Percentiles rank a stretch among this genome's conserved stretches.
These are phyloP conservation scores for Fagopyrum tataricum DNA, from an alignment of 148 eudicot genomes.

Conservation along the genomic window DNA sequence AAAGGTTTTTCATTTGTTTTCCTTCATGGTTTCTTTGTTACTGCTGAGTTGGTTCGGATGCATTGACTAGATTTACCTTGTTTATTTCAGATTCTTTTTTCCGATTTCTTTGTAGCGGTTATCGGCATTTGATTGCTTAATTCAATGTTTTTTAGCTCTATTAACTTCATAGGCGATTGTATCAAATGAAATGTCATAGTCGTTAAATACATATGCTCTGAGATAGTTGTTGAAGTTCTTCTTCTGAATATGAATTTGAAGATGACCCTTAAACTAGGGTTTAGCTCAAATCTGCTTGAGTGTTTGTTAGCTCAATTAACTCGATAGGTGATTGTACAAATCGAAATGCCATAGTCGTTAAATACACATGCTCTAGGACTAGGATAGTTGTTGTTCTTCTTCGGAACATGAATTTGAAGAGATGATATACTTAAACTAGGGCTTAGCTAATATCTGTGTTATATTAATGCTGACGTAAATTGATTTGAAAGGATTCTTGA, in stretches of 20 bases:
- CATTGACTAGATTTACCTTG: too few species aligned
- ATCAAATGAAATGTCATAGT: background rate
- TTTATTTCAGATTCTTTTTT: background rate
- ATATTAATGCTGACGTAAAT: too few species aligned
- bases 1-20: constrained; percentile 44
- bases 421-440: too few species aligned
- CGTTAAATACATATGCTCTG: background rate
- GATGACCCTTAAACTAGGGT: background rate
- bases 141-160: background rate
- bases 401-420: too few species aligned
- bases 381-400: too few species aligned
- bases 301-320: background rate
- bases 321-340: too few species aligned
- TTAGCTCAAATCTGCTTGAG: background rate
- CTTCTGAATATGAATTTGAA: background rate
- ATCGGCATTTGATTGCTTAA: background rate
- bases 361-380: too few species aligned
- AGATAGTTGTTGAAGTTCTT: background rate
- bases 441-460: too few species aligned
- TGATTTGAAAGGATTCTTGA: too few species aligned
- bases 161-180: too few species aligned
- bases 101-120: background rate
- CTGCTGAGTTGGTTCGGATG: too few species aligned
- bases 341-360: too few species aligned
- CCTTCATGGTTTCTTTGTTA: background rate